Evolutionary conservation across 2,329 filamentous ascomycete species (phyloP), one percentile per base, ranked within the genome.

Genomic region (Botrytis byssoidea): DNA sequence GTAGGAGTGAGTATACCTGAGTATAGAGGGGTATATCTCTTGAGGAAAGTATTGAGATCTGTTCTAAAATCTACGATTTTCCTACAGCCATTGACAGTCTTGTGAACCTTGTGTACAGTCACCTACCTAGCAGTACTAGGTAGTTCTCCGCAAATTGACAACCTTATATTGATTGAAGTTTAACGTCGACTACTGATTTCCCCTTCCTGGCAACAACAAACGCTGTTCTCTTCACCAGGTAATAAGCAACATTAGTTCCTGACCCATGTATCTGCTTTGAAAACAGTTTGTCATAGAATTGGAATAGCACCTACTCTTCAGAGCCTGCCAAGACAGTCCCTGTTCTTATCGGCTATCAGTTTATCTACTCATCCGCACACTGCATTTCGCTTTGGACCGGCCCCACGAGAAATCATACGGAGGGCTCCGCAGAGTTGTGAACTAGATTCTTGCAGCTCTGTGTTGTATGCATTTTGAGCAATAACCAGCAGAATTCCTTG

Each of bases 301-400:
- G 25, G 7, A 40, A 68, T 35, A 68, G 29, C 66, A 68, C 25
- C 35, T 57, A 69, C 66, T 57, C 66, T 69, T 42, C 66, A 69
- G n/a, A 44, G 51, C 37, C n/a, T 67, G 71, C 64, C 63, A 68
- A 69, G 71, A 69, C 22, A 48, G 40, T 18, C 32, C 64, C 44
- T 68, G 40, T 69, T 32, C 22, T 46, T 57, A 57, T 72, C 71
- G 6, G 48, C 60, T 72, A 72, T 72, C 63, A 60, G 51, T 46
- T 60, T 69, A 72, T 68, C 70, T 42, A 72, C 60, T 57, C 70
- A 20, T 71, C 32, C 60, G 59, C 37, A 55, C 22, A 29, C 70
- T 72, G 70, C 48, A 68, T 46, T 29, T 72, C 29, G 63, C 70
- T 72, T 72, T 68, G 42, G 18, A 72, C 35, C 40, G 51, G 71